phyloP scores from a whole-genome alignment of 2,329 filamentous ascomycete genomes.

The Alternaria metachromatica region DNA sequence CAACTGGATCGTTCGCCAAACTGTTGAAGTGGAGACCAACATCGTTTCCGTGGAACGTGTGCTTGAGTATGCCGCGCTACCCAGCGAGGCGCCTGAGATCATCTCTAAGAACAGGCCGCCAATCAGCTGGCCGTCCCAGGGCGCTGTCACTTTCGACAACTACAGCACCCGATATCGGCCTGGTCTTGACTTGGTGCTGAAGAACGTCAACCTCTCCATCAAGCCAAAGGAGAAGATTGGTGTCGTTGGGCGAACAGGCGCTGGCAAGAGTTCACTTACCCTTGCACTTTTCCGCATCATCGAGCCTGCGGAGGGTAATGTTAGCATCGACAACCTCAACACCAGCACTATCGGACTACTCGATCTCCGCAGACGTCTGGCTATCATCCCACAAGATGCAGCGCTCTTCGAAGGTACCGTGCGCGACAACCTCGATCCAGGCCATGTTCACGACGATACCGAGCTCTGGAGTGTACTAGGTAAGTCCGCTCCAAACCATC shows the following conservation, averaged over 20 bases:
- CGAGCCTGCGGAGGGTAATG: conserved; percentile 80
- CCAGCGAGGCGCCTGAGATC: conserved; percentile 93
- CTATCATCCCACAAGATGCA: conserved; percentile 97
- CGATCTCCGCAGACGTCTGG: conserved; percentile 85
- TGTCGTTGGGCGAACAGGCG: conserved; percentile 93
- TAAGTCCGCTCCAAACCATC: conserved; percentile 53
- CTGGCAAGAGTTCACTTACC: conserved; percentile 93
- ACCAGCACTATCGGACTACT: conserved; percentile 89
- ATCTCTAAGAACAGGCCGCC: conserved; percentile 85
- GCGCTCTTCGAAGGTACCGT: conserved; percentile 93
- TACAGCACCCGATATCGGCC: conserved; percentile 93
- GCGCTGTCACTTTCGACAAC: conserved; percentile 87
- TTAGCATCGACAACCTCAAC: conserved; percentile 88
- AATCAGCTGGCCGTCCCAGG: conserved; percentile 88
- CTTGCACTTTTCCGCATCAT: conserved; percentile 95
- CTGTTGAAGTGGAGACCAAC: conserved; percentile 99
- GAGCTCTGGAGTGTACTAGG: conserved; percentile 95
- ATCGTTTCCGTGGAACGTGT: conserved; percentile 98
- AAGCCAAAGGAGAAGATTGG: conserved; percentile 98
- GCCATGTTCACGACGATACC: conserved; percentile 93
- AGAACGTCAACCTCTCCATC: conserved; percentile 89
- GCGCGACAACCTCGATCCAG: conserved; percentile 93
- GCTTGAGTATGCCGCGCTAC: conserved; percentile 89
- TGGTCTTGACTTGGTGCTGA: conserved; percentile 88
- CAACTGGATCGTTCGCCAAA: conserved; percentile 99